Evolutionary conservation across 164 flowering plant species (phyloP).

Genomic region (Berberis vulgaris): DNA sequence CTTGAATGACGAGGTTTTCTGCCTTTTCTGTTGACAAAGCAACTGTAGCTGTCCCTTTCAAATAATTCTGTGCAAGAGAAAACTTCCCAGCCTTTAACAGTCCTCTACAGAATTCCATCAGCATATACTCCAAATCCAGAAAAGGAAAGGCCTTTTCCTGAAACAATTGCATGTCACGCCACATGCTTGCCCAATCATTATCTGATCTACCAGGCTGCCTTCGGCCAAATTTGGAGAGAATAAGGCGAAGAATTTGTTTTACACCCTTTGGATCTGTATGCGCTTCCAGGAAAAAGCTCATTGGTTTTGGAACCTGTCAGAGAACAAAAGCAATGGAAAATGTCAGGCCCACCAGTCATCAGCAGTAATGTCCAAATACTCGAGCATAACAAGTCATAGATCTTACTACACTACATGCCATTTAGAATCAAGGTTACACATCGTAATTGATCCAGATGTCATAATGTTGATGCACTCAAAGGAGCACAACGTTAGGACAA

Average conservation of each 20-base stretch:
- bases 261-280: constrained; percentile 74
- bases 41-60: constrained; percentile 73
- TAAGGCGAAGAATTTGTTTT: constrained; percentile 89
- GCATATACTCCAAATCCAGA: constrained; percentile 74
- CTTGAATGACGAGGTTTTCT: constrained; percentile 86
- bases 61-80: constrained; percentile 88
- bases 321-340: constrained; percentile 5
- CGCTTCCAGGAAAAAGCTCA: constrained; percentile 60
- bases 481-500: too few relatives aligned
- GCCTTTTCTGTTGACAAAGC: constrained; percentile 72
- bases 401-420: too few relatives aligned
- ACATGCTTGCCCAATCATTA: constrained; percentile 93
- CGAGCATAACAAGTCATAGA: neutral
- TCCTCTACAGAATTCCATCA: constrained; percentile 91
- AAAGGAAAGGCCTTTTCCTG: constrained; percentile 92
- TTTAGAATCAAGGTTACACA: neutral
- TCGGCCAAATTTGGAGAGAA: constrained; percentile 93
- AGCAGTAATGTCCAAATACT: neutral
- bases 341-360: neutral
- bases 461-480: too few relatives aligned
- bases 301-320: constrained; percentile 86
- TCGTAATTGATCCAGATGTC: too few relatives aligned
- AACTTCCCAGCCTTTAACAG: constrained; percentile 94
- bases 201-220: constrained; percentile 76
- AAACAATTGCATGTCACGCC: constrained; percentile 87